phyloP scores from a whole-genome alignment of 192 early-diverging fungal species.

The Coemansia sp. region DNA sequence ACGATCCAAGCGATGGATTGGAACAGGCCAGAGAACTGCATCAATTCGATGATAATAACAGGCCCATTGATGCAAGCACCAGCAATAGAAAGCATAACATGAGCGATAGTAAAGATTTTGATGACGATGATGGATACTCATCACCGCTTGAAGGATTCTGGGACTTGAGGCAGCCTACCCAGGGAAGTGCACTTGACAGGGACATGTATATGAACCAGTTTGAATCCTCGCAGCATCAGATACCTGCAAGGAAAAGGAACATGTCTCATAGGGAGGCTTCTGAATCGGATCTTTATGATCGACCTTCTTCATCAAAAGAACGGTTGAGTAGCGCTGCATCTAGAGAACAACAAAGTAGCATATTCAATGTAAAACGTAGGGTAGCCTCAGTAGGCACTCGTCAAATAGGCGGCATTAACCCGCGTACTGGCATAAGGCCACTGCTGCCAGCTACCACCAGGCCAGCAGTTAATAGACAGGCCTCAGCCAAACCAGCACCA shows the following conservation, averaged over 20 bases:
- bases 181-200: conserved; percentile 7
- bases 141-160: conserved; percentile 54
- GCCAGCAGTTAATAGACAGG: not conserved
- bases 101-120: not conserved
- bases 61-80: not conserved
- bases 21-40: not conserved
- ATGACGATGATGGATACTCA: conserved; percentile 31
- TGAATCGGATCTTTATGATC: not conserved
- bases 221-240: conserved; percentile 18
- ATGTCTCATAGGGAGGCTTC: not conserved
- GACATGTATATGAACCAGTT: conserved; percentile 49
- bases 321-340: not conserved
- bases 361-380: not conserved
- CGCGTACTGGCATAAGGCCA: conserved; percentile 8
- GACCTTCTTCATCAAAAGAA: not conserved
- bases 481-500: not conserved
- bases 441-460: conserved; percentile 5
- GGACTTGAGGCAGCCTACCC: conserved; percentile 20
- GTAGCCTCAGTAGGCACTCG: not conserved
- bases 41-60: not conserved
- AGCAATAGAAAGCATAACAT: not conserved
- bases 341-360: not conserved
- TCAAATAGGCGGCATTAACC: conserved; percentile 17
- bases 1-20: not conserved
- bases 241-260: not conserved